A percentile compares a stretch with the other conserved stretches of the same genome.
Conservation (phyloP, 768 basidiomycete species). For the Boletellus emodensis region DNA sequence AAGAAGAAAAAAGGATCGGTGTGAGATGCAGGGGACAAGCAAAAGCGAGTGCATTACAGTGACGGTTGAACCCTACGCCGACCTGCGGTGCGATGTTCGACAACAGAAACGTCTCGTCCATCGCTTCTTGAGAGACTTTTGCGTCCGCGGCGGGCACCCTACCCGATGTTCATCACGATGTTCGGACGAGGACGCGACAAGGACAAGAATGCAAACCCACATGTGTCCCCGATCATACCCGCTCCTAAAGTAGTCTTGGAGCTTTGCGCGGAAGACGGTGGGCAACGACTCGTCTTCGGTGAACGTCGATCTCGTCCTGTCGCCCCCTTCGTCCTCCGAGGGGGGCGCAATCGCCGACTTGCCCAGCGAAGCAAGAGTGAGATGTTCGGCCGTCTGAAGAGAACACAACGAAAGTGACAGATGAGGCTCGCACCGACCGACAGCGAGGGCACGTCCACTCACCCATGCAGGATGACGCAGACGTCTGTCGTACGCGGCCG, state of each 20-base stretch:
- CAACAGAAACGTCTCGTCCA: constrained; percentile 94
- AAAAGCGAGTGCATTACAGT: constrained; percentile 55
- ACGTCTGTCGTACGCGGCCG: constrained; percentile 86
- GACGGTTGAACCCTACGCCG: constrained; percentile 94
- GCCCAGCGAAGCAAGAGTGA: constrained; percentile 73
- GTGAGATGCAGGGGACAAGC: not conserved
- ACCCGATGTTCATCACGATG: not conserved
- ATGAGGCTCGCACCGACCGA: not conserved
- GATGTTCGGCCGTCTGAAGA: constrained; percentile 86
- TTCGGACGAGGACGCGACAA: not conserved
- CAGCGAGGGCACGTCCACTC: constrained; percentile 12
- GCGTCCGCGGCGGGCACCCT: constrained; percentile 98
- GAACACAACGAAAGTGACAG: not conserved
- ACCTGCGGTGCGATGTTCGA: constrained; percentile 99
- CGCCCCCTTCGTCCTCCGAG: constrained; percentile 45
- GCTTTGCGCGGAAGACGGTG: constrained; percentile 67
- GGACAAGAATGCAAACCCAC: constrained; percentile 42
- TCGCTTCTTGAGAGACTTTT: constrained; percentile 85
- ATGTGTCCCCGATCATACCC: constrained; percentile 98
- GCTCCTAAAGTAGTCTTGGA: constrained; percentile 88
- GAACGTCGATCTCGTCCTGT: constrained; percentile 76
- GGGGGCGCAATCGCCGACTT: constrained; percentile 37
- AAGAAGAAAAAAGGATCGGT: not conserved
- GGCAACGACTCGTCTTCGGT: constrained; percentile 81
- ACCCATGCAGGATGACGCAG: constrained; percentile 95